Base-by-base conservation (phyloP, 352 stramenopile genomes). In the Globisporangium middletonii region DNA sequence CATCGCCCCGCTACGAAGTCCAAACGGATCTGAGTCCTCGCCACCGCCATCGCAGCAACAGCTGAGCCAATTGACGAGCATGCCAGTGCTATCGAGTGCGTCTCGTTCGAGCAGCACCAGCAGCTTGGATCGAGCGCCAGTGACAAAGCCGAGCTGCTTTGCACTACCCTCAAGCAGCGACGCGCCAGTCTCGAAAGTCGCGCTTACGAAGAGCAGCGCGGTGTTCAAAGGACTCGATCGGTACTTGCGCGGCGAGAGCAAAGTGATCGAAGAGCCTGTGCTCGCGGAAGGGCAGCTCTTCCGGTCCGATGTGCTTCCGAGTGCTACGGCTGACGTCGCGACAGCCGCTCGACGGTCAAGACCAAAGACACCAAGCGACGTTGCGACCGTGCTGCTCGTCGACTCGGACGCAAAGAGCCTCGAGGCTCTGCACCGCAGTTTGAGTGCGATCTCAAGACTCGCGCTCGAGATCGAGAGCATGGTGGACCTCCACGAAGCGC, bases 391-490 rank as follows among this genome's bases (percentile, higher is more conserved):
- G 26, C 53, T 79, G 26, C 60, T 84, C 5, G 51, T 83, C 16
- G 77, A 75, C 33, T 72, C 71, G 5, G 71, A 85, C 30, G 50
- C 62, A 3, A 27, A 37, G 18, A 54, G 65, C 13, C 53, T 83
- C 2, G 62, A 86, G 43, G 52, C 60, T 1, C 49, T 89, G 19
- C 73, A 86, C 50, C 55, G 60, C 13, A 63, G 56, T 11, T 44
- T 87, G 13, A 62, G 37, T 3, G 52, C 55, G 26, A 58, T 77
- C 19, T 12, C 59, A 3, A 41, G 19, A 1, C 45, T 71, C 4
- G 44, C 62, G 37, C 50, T 87, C 16, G 65, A 81, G 13, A 62
- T 89, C 23, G 79, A 94, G 53, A 83, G 67, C 44, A 84, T 94
- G 55, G 74, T 74, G 28, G 65, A 81, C 18, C 60, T 78, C 16